Conservation (phyloP, 306 rosid genomes). For the Chamaecrista fasciculata region DNA sequence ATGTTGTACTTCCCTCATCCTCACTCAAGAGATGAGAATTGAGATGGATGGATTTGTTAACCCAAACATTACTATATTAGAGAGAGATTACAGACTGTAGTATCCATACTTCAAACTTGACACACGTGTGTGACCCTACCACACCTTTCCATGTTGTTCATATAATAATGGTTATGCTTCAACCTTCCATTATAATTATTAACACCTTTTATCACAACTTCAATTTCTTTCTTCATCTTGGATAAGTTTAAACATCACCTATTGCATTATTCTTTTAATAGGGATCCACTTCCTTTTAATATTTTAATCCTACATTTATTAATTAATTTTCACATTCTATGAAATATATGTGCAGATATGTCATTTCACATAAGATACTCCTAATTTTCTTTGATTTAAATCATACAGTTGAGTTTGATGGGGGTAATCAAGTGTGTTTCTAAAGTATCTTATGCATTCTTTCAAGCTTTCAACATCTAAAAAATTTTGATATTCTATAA, state of each 20-base stretch:
- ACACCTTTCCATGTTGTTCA: neutral
- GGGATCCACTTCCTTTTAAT: neutral
- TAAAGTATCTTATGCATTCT: neutral
- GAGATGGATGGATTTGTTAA: slow-evolving; percentile 26
- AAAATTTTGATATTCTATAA: neutral
- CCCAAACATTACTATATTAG: too few relatives aligned
- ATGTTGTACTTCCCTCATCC: slow-evolving; percentile 38
- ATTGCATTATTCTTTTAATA: neutral
- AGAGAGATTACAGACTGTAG: slow-evolving; percentile 49
- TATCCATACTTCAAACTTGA: neutral
- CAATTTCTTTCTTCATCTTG: neutral
- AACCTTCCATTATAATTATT: neutral
- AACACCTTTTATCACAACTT: neutral
- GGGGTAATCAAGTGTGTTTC: too few relatives aligned
- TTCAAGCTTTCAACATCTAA: neutral
- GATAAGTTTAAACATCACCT: neutral
- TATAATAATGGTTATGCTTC: neutral
- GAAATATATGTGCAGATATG: neutral
- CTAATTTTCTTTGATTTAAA: too few relatives aligned
- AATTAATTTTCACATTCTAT: neutral
- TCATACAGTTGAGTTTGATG: too few relatives aligned
- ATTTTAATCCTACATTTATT: neutral
- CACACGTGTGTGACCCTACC: slow-evolving; percentile 34
- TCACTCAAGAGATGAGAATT: too few relatives aligned
- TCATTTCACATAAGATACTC: neutral